phyloP scores from a whole-genome alignment of 2,329 filamentous ascomycete genomes.

The Microcyclospora tardicrescens region DNA sequence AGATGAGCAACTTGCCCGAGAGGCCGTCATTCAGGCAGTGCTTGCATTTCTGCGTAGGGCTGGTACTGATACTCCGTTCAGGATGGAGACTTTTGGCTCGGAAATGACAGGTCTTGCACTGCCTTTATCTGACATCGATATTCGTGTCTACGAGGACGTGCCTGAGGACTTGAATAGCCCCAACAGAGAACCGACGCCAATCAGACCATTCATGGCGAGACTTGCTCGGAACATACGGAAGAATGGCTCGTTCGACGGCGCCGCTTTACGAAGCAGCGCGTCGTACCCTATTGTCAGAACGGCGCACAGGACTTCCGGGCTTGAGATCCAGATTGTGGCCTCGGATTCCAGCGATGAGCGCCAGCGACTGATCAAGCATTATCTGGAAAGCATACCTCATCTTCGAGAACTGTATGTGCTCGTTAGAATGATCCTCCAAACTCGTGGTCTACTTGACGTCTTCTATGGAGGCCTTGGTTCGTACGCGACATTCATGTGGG shows the following conservation, averaged over 20 bases:
- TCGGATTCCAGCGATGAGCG: conserved; percentile 28
- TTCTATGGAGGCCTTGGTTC: conserved; percentile 38
- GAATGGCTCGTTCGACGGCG: too few relatives aligned
- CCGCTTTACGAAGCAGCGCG: too few relatives aligned
- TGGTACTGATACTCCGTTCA: conserved; percentile 10
- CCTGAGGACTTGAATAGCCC: too few relatives aligned
- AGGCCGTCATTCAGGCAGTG: conserved; percentile 22
- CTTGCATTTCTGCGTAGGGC: conserved; percentile 14
- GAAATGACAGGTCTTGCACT: conserved; percentile 39
- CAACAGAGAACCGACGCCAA: too few relatives aligned
- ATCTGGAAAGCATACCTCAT: conserved; percentile 36
- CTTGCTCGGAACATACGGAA: too few relatives aligned
- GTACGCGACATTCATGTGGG: conserved; percentile 44
- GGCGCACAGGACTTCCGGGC: conserved; percentile 34
- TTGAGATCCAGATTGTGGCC: conserved; percentile 41
- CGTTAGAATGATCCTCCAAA: conserved; percentile 38
- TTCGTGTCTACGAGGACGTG: conserved; percentile 23
- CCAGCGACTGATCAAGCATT: conserved; percentile 32
- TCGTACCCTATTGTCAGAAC: conserved; percentile 27
- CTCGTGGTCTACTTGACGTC: conserved; percentile 37
- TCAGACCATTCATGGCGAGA: too few relatives aligned
- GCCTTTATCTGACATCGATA: conserved; percentile 43
- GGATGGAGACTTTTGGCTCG: conserved; percentile 39
- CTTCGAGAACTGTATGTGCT: conserved; percentile 38
- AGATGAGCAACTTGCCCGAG: conserved; percentile 29